Percentiles rank a stretch among this genome's conserved stretches.
phyloP scores from a whole-genome alignment of 2,329 filamentous ascomycete species.

The Daldinia eschscholtzii region DNA sequence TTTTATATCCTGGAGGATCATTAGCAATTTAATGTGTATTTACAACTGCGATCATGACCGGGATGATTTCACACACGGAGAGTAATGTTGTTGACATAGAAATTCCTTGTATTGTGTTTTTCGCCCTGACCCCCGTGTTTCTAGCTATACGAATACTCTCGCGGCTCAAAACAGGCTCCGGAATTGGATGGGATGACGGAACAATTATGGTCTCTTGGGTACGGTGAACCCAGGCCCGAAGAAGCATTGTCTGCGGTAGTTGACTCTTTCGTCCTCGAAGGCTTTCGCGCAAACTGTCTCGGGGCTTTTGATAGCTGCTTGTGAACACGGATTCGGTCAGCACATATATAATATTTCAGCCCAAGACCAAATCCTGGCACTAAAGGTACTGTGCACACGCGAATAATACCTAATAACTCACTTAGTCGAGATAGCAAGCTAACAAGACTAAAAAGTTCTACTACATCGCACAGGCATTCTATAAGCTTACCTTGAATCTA shows the following conservation, averaged over 20 bases:
- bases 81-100: slow-evolving; percentile 57
- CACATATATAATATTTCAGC: slow-evolving; percentile 55
- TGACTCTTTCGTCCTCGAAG: slow-evolving; percentile 44
- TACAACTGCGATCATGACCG: slow-evolving; percentile 42
- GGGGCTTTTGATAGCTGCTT: slow-evolving; percentile 57
- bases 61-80: slow-evolving; percentile 51
- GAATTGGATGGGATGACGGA: slow-evolving; percentile 59
- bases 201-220: slow-evolving; percentile 54
- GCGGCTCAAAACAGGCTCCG: slow-evolving; percentile 54
- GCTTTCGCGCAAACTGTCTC: slow-evolving; percentile 55
- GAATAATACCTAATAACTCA: background rate
- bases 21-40: background rate
- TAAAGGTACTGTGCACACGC: slow-evolving; percentile 49
- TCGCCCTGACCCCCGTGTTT: slow-evolving; percentile 58
- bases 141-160: slow-evolving; percentile 57
- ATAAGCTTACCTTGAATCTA: slow-evolving; percentile 66
- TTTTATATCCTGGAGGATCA: too few relatives aligned
- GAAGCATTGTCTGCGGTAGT: background rate
- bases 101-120: slow-evolving; percentile 59
- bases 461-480: slow-evolving; percentile 65
- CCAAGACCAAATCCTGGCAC: slow-evolving; percentile 54
- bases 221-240: slow-evolving; percentile 15
- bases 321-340: slow-evolving; percentile 58
- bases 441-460: slow-evolving; percentile 56
- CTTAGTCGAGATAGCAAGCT: slow-evolving; percentile 1